A percentile compares a stretch with the other conserved stretches of the same genome.
Evolutionary conservation across 345 rosid species (phyloP).

Genomic region (Clausena lansium): DNA sequence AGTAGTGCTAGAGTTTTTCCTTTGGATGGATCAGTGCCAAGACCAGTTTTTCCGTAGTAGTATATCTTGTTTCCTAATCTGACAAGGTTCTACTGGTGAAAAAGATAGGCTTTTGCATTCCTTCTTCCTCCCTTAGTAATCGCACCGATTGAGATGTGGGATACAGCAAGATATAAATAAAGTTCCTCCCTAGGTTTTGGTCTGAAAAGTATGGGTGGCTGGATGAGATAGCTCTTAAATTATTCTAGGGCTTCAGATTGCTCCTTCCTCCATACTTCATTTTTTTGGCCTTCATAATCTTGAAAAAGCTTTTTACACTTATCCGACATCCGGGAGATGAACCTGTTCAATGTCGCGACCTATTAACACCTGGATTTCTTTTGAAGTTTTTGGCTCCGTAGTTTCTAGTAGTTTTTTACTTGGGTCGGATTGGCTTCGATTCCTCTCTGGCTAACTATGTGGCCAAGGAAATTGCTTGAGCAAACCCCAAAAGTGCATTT

Average conservation of each 20-base stretch:
- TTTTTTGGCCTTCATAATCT: too few species aligned
- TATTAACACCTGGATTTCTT: not conserved
- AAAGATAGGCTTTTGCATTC: not conserved
- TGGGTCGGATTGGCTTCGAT: too few species aligned
- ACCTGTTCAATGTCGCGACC: rapidly evolving
- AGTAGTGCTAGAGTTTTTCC: not conserved
- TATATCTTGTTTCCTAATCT: not conserved
- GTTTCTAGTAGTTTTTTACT: not conserved
- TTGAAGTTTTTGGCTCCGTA: not conserved
- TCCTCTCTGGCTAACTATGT: not conserved
- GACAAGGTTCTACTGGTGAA: not conserved
- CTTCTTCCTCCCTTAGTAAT: not conserved
- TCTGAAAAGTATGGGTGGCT: too few species aligned
- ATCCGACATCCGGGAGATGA: not conserved
- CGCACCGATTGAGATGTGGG: rapidly evolving
- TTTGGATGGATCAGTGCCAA: not conserved
- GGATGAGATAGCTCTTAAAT: too few species aligned
- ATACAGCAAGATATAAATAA: too few species aligned
- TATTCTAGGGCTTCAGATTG: too few species aligned
- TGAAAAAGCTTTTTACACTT: not conserved
- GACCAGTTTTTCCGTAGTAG: not conserved
- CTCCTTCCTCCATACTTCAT: rapidly evolving
- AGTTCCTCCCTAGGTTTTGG: too few species aligned
- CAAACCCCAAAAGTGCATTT: too few species aligned
- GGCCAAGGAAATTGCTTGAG: not conserved